Evolutionary conservation across 495 filamentous ascomycete species (phyloP), one percentile per base, ranked within the genome.

Genomic region (Penicillium pulvis): DNA sequence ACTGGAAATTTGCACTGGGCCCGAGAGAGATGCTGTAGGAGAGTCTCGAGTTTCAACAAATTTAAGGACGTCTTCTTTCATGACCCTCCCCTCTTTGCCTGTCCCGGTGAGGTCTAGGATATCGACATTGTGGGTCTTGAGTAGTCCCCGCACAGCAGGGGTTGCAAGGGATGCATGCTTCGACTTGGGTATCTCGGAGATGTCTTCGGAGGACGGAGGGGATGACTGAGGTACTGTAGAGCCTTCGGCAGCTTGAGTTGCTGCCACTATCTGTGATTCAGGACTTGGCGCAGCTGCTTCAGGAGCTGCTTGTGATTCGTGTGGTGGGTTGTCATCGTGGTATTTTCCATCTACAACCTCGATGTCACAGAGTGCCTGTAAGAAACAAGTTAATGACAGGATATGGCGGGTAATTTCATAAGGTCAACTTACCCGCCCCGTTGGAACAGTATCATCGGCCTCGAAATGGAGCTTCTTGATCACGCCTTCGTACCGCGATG

Each of bases 391-490:
- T 50, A 69, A 57, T 30, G 26, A 3, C 8, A 47, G 1, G 17
- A 30, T 2, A 41, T 3, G 6, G n/a, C 5, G 6, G 5, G 16
- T n/a, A 17, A 41, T 4, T 5, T 5, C 14, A 19, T 24, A 36
- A 9, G 39, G 1, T 16, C 54, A 23, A 58, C 60, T 52, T 63
- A 80, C 77, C 81, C 89, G 91, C 57, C 94, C 94, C 10, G 97
- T 96, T 66, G 91, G 89, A 20, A 93, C 93, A 80, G 96, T 96
- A 60, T 98, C 94, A 56, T 96, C 95, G 16, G 93, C 86, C 51
- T 97, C 91, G 68, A 96, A 98, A 71, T 98, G 85, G 28, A 99
- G 80, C 76, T 92, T 97, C 78, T 96, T 97, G 51, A 99, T 93
- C 2, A 98, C 88, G 17, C 94, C 95, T 55, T 92, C 89, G 68